Conservation (phyloP, 2,329 filamentous ascomycete species). For the Cladosporium velox region DNA sequence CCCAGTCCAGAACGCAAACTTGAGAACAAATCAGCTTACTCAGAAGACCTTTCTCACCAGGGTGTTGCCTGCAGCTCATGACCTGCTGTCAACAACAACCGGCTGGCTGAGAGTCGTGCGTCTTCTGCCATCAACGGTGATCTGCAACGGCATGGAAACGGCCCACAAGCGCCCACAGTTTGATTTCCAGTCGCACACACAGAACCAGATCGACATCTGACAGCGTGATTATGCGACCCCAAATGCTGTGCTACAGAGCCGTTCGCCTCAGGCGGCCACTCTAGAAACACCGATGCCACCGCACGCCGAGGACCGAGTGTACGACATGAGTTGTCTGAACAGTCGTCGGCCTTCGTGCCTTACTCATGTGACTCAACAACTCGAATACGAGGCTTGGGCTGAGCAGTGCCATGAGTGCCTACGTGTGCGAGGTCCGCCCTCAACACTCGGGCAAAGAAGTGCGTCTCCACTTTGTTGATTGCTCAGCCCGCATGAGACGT, state of each 20-base stretch:
- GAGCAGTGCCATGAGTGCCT: background rate
- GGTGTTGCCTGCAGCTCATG: background rate
- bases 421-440: constrained; percentile 15
- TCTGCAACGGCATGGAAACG: constrained; percentile 11
- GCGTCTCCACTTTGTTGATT: constrained; percentile 11
- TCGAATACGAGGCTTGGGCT: constrained; percentile 1
- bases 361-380: constrained; percentile 7
- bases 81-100: background rate
- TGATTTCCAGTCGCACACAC: constrained; percentile 7
- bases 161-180: background rate
- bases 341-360: background rate
- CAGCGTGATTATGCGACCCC: constrained; percentile 10
- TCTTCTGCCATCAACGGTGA: constrained; percentile 15
- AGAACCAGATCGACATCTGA: constrained; percentile 9
- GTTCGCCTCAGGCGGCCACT: background rate
- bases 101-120: background rate
- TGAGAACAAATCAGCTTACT: background rate
- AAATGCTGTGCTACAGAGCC: constrained; percentile 1
- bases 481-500: constrained; percentile 10
- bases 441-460: constrained; percentile 7
- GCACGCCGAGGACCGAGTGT: background rate
- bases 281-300: background rate
- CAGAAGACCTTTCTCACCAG: background rate
- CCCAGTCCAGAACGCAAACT: background rate
- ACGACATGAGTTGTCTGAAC: background rate